Evolutionary conservation across 2,329 filamentous ascomycete species (phyloP).

Genomic region (Claviceps arundinis): DNA sequence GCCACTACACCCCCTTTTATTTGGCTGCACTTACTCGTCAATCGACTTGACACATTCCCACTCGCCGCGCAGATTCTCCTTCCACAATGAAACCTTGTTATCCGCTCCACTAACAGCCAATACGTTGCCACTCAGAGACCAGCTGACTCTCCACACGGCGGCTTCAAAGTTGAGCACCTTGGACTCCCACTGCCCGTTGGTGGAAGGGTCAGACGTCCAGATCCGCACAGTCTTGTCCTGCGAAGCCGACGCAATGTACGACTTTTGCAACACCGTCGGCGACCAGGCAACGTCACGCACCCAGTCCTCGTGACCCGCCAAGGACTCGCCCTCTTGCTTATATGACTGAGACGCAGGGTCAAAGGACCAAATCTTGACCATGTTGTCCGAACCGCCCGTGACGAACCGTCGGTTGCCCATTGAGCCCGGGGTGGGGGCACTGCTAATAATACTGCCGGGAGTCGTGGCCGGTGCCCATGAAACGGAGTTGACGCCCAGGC

Average conservation of each 20-base stretch:
- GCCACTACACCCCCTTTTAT: neutral
- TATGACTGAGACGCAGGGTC: conserved; percentile 49
- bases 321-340: conserved; percentile 46
- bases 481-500: conserved; percentile 87
- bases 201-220: conserved; percentile 64
- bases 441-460: conserved; percentile 74
- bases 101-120: conserved; percentile 86
- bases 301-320: conserved; percentile 86
- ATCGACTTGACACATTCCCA: conserved; percentile 98
- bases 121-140: conserved; percentile 94
- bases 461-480: conserved; percentile 83
- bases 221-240: conserved; percentile 97
- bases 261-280: conserved; percentile 86
- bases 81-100: conserved; percentile 96
- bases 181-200: conserved; percentile 63
- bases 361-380: conserved; percentile 86
- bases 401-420: conserved; percentile 70
- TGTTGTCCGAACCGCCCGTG: conserved; percentile 86
- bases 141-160: conserved; percentile 90
- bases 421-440: conserved; percentile 44
- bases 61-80: conserved; percentile 90
- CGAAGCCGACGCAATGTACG: conserved; percentile 88
- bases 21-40: conserved; percentile 50
- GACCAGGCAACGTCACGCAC: conserved; percentile 96
- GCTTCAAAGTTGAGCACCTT: conserved; percentile 81